phyloP scores from a whole-genome alignment of 129 eudicot species.

The Flaveria linearis region DNA sequence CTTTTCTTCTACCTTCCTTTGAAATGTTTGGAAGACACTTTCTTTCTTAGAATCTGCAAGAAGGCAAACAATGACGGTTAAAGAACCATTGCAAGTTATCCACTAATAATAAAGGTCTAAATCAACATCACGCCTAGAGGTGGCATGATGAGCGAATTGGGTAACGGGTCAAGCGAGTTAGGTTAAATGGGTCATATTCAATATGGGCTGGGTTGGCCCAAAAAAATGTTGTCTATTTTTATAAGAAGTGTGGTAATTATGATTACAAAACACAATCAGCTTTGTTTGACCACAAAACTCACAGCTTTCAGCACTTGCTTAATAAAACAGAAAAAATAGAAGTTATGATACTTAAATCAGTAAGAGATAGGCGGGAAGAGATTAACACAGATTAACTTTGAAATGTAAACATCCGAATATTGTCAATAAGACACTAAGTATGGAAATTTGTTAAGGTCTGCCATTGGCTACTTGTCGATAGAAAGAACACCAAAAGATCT shows the following conservation, averaged over 20 bases:
- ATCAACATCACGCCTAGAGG: constrained; percentile 9
- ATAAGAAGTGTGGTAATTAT: no score
- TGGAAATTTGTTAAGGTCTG: background rate
- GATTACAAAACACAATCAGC: no score
- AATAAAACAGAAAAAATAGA: no score
- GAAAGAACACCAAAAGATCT: background rate
- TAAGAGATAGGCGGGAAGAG: no score
- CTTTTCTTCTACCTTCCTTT: constrained; percentile 85
- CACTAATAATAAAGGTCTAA: constrained; percentile 1
- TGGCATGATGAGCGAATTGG: background rate
- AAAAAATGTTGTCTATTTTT: no score
- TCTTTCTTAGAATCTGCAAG: constrained; percentile 54
- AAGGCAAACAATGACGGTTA: constrained; percentile 21
- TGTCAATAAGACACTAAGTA: constrained; percentile 3
- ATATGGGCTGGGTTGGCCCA: no score
- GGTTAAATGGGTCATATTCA: background rate
- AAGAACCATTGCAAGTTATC: constrained; percentile 3
- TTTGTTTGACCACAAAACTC: no score
- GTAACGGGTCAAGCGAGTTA: background rate
- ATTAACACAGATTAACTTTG: no score
- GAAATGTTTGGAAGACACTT: constrained; percentile 75
- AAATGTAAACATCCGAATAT: background rate
- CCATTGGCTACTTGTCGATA: background rate
- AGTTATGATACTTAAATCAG: no score
- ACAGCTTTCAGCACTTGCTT: no score